Conservation (phyloP, 805 yeast genomes). For the Blastobotrys robertii region DNA sequence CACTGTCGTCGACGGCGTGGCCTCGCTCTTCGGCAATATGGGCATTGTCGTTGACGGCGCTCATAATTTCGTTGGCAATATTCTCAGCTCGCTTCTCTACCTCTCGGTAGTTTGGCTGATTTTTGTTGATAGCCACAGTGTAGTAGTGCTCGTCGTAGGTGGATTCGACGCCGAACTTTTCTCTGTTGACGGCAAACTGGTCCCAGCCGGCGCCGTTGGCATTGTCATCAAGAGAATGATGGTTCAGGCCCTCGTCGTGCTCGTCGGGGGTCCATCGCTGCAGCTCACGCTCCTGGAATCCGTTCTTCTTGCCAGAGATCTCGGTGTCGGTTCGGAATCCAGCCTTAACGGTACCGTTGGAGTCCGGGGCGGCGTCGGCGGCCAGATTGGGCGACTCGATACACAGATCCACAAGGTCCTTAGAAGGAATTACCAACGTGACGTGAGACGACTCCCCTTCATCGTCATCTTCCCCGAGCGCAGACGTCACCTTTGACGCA, state of each 20-base stretch:
- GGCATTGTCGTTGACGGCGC: slow-evolving; percentile 49
- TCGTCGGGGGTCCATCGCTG: slow-evolving; percentile 79
- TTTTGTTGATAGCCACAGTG: slow-evolving; percentile 65
- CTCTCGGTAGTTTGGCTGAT: slow-evolving; percentile 62
- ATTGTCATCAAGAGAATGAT: slow-evolving; percentile 29
- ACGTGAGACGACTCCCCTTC: slow-evolving; percentile 31
- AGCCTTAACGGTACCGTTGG: background rate
- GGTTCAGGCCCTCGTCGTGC: slow-evolving; percentile 14
- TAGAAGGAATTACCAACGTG: slow-evolving; percentile 37
- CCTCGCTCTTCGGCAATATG: slow-evolving; percentile 95
- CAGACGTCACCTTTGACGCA: slow-evolving; percentile 36
- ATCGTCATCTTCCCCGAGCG: slow-evolving; percentile 28
- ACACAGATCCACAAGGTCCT: slow-evolving; percentile 44
- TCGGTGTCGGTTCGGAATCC: slow-evolving; percentile 78
- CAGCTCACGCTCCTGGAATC: slow-evolving; percentile 57
- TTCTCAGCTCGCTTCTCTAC: slow-evolving; percentile 62
- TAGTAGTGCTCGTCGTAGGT: slow-evolving; percentile 78
- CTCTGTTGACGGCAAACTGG: slow-evolving; percentile 86
- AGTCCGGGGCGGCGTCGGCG: slow-evolving; percentile 12
- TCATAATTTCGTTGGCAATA: slow-evolving; percentile 77
- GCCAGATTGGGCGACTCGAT: slow-evolving; percentile 33
- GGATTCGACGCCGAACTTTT: slow-evolving; percentile 79
- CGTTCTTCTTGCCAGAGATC: slow-evolving; percentile 44
- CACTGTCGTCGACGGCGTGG: slow-evolving; percentile 60
- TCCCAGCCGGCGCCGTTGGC: slow-evolving; percentile 53